Conservation (phyloP, 139 green algal species). For the Parachlorella kessleri region DNA sequence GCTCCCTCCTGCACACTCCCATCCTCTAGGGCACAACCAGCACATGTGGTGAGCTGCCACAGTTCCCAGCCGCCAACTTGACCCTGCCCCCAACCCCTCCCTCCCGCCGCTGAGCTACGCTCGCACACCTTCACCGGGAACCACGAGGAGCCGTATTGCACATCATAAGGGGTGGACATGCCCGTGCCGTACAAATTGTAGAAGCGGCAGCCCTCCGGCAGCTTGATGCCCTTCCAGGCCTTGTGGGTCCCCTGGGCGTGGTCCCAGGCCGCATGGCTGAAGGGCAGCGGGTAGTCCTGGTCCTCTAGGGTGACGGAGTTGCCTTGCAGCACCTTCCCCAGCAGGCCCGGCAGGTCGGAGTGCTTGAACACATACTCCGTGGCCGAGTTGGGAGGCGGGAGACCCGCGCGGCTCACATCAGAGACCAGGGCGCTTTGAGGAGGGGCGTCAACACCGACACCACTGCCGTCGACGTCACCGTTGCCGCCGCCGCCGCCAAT, state of each 20-base stretch:
- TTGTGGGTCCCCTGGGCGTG: conserved; percentile 4
- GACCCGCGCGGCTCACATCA: too few relatives aligned
- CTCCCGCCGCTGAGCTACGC: too few relatives aligned
- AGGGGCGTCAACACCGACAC: too few relatives aligned
- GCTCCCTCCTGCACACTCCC: too few relatives aligned
- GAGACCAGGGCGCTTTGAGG: too few relatives aligned
- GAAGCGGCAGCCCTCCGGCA: conserved; percentile 11
- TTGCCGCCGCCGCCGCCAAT: too few relatives aligned
- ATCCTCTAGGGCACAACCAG: too few relatives aligned
- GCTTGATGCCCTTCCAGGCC: not conserved
- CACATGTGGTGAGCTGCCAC: too few relatives aligned
- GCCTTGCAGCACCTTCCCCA: conserved; percentile 11
- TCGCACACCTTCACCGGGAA: not conserved
- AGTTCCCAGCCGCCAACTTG: too few relatives aligned
- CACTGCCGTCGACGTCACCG: too few relatives aligned
- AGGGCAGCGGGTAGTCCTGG: not conserved
- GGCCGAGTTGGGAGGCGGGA: too few relatives aligned
- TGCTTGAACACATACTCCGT: conserved; percentile 15
- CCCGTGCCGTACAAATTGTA: conserved; percentile 20
- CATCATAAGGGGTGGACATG: conserved; percentile 9
- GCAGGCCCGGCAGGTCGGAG: conserved; percentile 12
- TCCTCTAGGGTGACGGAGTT: conserved; percentile 13
- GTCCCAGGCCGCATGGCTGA: conserved; percentile 1
- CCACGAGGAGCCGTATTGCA: conserved; percentile 24
- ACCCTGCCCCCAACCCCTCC: too few relatives aligned